These are phyloP conservation scores for Entonaema liquescens DNA, from an alignment of 495 filamentous ascomycete species.

Conservation along the genomic window DNA sequence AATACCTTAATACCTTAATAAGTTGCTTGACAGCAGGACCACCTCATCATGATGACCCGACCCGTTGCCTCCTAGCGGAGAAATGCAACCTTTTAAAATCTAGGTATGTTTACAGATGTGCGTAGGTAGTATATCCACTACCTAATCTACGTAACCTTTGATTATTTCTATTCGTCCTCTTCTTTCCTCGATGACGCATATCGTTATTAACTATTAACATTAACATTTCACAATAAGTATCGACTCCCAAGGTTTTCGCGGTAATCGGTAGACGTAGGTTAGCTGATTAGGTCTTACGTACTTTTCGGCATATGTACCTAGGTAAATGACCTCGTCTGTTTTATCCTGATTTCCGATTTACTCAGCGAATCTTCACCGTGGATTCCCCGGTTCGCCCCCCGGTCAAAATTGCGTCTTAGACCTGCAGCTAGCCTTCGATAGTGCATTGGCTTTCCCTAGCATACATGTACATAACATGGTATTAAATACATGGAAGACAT, in stretches of 20 bases:
- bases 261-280: neutral
- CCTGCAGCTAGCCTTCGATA: constrained; percentile 38
- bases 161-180: too few species aligned
- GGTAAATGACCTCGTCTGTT: neutral
- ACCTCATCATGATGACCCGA: constrained; percentile 11
- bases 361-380: constrained; percentile 5
- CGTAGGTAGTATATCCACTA: too few species aligned
- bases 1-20: too few species aligned
- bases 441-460: constrained; percentile 10
- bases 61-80: neutral
- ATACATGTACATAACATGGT: neutral
- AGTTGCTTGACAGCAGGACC: constrained; percentile 16
- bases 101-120: too few species aligned
- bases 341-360: neutral
- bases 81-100: constrained; percentile 11
- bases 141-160: too few species aligned
- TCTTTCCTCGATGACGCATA: too few species aligned
- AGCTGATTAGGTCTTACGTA: neutral
- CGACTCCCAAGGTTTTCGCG: neutral
- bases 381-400: constrained; percentile 1
- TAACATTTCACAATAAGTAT: neutral
- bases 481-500: too few species aligned
- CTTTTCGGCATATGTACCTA: neutral
- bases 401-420: constrained; percentile 22
- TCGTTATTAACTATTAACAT: neutral